A percentile compares a stretch with the other conserved stretches of the same genome.
Conservation (phyloP, 768 basidiomycete species). For the Macrolepiota fuliginosa region DNA sequence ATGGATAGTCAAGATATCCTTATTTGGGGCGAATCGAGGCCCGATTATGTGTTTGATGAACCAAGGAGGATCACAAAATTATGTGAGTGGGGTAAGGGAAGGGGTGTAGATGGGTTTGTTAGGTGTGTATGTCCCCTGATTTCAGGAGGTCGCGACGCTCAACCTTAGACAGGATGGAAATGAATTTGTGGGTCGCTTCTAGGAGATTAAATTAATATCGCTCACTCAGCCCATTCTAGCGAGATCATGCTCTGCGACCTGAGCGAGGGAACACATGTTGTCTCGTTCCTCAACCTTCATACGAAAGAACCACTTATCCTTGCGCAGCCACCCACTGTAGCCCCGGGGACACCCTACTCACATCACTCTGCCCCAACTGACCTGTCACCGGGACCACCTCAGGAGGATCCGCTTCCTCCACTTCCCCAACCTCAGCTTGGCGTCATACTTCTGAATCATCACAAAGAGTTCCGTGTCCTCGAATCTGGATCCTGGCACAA, state of each 20-base stretch:
- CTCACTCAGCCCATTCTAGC: background rate
- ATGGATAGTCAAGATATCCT: conserved; percentile 50
- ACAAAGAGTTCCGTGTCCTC: background rate
- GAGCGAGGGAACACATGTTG: background rate
- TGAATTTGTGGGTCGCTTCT: background rate
- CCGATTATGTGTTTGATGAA: conserved; percentile 27
- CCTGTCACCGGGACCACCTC: background rate
- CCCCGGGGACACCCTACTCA: background rate
- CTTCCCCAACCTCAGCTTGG: background rate
- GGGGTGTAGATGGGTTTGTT: background rate
- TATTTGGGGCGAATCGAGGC: conserved; percentile 33
- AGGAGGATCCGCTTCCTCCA: background rate
- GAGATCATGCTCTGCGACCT: background rate
- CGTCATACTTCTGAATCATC: background rate
- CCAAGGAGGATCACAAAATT: conserved; percentile 23
- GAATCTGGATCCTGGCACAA: background rate
- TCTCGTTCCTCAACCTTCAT: background rate
- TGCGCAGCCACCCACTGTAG: background rate
- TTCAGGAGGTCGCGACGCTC: background rate
- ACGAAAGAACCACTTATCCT: background rate
- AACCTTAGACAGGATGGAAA: background rate
- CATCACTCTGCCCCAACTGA: background rate
- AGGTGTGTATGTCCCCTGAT: background rate
- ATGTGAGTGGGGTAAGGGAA: background rate
- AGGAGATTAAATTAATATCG: background rate